Percentiles rank a stretch among this genome's conserved stretches.
phyloP scores from a whole-genome alignment of 257 asterid species.

The Datura wrightii region DNA sequence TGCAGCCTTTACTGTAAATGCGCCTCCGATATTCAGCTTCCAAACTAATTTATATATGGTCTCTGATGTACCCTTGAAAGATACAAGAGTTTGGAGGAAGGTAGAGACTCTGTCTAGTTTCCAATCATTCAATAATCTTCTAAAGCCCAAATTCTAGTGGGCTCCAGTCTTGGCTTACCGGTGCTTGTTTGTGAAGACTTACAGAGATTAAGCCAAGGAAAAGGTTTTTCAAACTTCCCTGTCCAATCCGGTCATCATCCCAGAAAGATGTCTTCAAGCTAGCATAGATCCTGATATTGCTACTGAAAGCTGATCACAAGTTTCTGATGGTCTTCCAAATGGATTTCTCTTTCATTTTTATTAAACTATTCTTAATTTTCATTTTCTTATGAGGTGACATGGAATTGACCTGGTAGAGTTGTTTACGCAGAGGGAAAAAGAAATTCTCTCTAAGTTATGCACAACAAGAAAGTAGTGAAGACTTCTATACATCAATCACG shows the following conservation, averaged over 20 bases:
- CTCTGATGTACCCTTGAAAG: neutral
- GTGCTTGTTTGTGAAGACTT: neutral
- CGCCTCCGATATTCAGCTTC: neutral
- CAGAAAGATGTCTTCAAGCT: neutral
- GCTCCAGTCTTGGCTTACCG: neutral
- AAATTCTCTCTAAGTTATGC: neutral
- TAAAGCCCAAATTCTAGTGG: neutral
- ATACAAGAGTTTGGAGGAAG: neutral
- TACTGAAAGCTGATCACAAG: neutral
- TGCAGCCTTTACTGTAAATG: neutral
- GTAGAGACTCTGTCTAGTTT: neutral
- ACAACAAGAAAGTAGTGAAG: neutral
- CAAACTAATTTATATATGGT: neutral
- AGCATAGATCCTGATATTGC: neutral
- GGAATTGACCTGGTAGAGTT: neutral
- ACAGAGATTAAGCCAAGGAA: neutral
- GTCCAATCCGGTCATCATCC: neutral
- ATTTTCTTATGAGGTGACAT: constrained; percentile 9
- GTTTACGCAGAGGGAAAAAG: neutral
- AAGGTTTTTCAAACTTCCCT: neutral
- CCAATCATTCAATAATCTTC: neutral
- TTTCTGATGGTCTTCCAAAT: neutral
- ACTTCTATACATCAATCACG: neutral
- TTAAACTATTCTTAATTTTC: neutral
- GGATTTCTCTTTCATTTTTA: neutral